Conservation (phyloP, 768 basidiomycete genomes). For the Termitomyces sp. region DNA sequence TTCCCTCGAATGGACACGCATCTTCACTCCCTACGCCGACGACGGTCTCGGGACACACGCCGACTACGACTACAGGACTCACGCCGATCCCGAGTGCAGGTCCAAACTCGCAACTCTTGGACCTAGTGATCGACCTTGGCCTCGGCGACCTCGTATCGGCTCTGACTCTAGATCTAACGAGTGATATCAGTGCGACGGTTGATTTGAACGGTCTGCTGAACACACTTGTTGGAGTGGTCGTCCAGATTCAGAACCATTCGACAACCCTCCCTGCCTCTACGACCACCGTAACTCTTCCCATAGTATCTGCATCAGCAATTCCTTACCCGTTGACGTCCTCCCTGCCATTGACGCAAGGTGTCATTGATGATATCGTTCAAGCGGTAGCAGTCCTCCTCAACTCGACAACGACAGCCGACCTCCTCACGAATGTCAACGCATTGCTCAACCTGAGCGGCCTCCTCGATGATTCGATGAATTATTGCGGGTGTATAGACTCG, state of each 20-base stretch:
- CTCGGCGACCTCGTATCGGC: constrained; percentile 7
- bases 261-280: constrained; percentile 5
- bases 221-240: constrained; percentile 7
- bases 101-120: background rate
- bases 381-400: constrained; percentile 11
- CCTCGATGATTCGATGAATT: constrained; percentile 6
- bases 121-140: constrained; percentile 9
- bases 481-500: constrained; percentile 9
- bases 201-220: constrained; percentile 8
- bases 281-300: background rate
- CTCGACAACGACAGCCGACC: constrained; percentile 3
- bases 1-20: background rate
- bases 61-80: background rate
- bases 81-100: background rate
- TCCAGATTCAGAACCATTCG: constrained; percentile 11
- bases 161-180: constrained; percentile 6
- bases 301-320: background rate
- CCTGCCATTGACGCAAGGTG: constrained; percentile 1
- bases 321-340: background rate
- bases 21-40: background rate
- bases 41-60: background rate
- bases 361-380: constrained; percentile 12
- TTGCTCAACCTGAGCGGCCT: constrained; percentile 4
- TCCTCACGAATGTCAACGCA: constrained; percentile 8
- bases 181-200: background rate